Base-by-base conservation (phyloP, 108 stramenopile species). In the Craspedostauros australis region DNA sequence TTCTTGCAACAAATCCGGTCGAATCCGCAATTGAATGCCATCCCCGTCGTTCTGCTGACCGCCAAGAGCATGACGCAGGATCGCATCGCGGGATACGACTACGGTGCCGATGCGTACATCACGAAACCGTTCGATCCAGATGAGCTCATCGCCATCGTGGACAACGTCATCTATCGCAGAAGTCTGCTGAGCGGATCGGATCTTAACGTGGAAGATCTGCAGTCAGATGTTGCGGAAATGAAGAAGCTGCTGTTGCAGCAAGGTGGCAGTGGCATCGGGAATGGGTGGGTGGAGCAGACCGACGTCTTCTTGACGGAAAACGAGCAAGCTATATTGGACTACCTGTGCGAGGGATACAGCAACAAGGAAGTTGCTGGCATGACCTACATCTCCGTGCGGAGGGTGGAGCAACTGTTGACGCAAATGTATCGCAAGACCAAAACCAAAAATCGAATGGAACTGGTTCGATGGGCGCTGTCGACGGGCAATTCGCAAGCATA, bases 41-140 rank as follows among this genome's bases (percentile, higher is more conserved):
- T 86, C 22, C 92, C 92, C 6, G 82, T 90, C 19, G 62, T 94
- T 28, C 46, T 94, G 40, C 70, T 94, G 14, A 90, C 92, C 0
- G 92, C 92, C 32, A 88, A 85, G 49, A 81, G 64, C 4, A 70
- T 84, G 73, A 79, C 84, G 5, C 57, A 66, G 36, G 92, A 94
- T 73, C 83, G 92, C 3, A 84, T 90, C 26, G 48, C 47, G 40
- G 92, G 92, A 11, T 94, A 90, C 55, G 62, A 78, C 9, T 77
- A 77, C 6, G 92, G 86, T 1, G 86, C 84, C 19, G 70, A 89
- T 68, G 88, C 59, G 9, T 90, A 90, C 51, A 31, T 94, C 4
- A 81, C 92, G 1, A 94, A 94, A 56, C 92, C 92, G 5, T 94
- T 94, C 70, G 64, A 79, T 54, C 92, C 92, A 1, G 86, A 88